These are phyloP conservation scores for Backusella westeae DNA, from an alignment of 192 early-diverging fungal genomes.

Conservation along the genomic window DNA sequence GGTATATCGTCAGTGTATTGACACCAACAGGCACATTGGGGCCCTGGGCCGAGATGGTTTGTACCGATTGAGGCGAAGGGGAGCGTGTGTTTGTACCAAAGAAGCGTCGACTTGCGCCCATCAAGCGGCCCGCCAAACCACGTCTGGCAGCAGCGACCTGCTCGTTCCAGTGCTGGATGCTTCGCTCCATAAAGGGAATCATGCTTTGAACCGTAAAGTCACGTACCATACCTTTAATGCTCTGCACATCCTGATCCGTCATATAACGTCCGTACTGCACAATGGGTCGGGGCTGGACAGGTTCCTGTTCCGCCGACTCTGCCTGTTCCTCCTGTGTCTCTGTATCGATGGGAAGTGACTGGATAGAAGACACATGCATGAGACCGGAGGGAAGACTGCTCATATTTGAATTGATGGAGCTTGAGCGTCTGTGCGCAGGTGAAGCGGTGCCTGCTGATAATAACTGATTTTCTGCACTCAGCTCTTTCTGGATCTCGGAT, in stretches of 20 bases:
- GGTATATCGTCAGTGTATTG: constrained; percentile 45
- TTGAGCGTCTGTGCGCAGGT: constrained; percentile 4
- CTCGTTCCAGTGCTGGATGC: constrained; percentile 86
- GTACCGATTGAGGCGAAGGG: constrained; percentile 39
- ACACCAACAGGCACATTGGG: constrained; percentile 34
- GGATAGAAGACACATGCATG: not conserved
- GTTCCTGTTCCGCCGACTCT: not conserved
- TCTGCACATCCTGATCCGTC: constrained; percentile 50
- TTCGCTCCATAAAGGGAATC: constrained; percentile 87
- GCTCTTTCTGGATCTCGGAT: constrained; percentile 4
- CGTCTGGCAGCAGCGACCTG: constrained; percentile 85
- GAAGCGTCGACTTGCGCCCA: constrained; percentile 79
- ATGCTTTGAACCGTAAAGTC: constrained; percentile 73
- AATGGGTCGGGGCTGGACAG: constrained; percentile 16
- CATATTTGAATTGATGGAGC: constrained; percentile 9
- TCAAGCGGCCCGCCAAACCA: constrained; percentile 87
- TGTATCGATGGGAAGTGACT: not conserved
- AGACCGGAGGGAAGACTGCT: not conserved
- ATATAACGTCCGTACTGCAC: constrained; percentile 53
- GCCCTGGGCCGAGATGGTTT: constrained; percentile 34
- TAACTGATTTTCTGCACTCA: not conserved
- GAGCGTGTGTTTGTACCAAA: constrained; percentile 65
- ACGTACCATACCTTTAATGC: constrained; percentile 46
- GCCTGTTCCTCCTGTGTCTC: constrained; percentile 23
- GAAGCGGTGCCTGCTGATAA: not conserved